These are phyloP conservation scores for Puccinia horiana DNA, from an alignment of 1,284 basidiomycete species.

Conservation along the genomic window DNA sequence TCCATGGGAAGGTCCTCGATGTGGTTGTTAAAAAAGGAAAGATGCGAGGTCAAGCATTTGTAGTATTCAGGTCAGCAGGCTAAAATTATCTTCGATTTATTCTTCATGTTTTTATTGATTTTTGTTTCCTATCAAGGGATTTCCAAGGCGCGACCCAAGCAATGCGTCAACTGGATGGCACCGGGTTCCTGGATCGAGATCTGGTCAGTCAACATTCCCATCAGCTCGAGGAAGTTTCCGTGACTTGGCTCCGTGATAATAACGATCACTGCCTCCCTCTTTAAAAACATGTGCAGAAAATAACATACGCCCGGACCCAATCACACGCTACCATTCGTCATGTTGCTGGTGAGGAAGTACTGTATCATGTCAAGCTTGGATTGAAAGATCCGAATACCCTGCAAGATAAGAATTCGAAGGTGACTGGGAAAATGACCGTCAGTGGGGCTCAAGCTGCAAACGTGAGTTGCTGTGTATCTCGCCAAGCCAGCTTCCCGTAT, in stretches of 20 bases:
- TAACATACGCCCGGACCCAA: slow-evolving; percentile 38
- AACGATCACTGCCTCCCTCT: neutral
- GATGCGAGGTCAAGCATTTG: slow-evolving; percentile 93
- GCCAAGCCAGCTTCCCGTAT: neutral
- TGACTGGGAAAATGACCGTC: slow-evolving; percentile 35
- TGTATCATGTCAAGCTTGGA: slow-evolving; percentile 49
- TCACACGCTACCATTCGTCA: slow-evolving; percentile 39
- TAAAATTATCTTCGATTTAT: slow-evolving; percentile 87
- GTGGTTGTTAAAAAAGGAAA: slow-evolving; percentile 85
- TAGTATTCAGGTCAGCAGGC: slow-evolving; percentile 87
- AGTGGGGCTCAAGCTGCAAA: slow-evolving; percentile 47
- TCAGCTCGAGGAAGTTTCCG: slow-evolving; percentile 8
- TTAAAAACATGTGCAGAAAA: slow-evolving; percentile 20
- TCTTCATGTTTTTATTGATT: slow-evolving; percentile 55
- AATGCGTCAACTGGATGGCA: slow-evolving; percentile 48
- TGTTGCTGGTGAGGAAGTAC: slow-evolving; percentile 45
- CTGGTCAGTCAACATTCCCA: slow-evolving; percentile 14
- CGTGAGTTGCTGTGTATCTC: neutral
- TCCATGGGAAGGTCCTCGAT: slow-evolving; percentile 90
- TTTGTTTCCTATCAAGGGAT: slow-evolving; percentile 28
- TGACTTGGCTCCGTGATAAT: slow-evolving; percentile 9
- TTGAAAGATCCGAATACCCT: slow-evolving; percentile 48
- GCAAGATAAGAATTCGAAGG: slow-evolving; percentile 30
- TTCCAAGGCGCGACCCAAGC: slow-evolving; percentile 48
- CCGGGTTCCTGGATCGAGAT: slow-evolving; percentile 42